Conservation (phyloP, 257 asterid species). For the Solanum arcanum region DNA sequence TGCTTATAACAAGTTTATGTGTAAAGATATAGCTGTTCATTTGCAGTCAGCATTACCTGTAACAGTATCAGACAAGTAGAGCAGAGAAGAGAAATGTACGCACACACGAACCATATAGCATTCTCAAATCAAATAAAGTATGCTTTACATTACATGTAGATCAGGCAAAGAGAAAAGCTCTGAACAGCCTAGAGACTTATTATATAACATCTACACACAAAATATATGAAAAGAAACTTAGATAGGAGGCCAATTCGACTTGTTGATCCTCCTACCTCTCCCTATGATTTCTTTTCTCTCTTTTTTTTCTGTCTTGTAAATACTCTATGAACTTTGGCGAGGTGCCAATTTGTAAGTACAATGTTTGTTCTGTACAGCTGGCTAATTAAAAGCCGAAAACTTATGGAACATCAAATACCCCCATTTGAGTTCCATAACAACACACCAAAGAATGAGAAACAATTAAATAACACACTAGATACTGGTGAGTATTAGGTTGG, state of each 20-base stretch:
- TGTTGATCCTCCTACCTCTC: conserved; percentile 33
- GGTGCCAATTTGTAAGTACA: conserved; percentile 73
- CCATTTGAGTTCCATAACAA: conserved; percentile 38
- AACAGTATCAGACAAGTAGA: conserved; percentile 5
- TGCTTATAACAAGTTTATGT: not conserved
- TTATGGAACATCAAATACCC: conserved; percentile 38
- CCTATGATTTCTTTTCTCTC: not conserved
- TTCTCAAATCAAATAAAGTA: conserved; percentile 50
- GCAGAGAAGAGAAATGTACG: conserved; percentile 9
- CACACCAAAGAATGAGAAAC: conserved; percentile 67
- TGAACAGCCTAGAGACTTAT: conserved; percentile 32
- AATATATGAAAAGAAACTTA: conserved; percentile 7
- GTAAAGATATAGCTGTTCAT: not conserved
- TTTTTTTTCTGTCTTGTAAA: conserved; percentile 12
- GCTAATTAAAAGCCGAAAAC: conserved; percentile 52
- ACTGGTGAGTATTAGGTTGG: conserved; percentile 35
- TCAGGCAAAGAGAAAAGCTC: conserved; percentile 2
- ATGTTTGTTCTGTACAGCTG: conserved; percentile 68
- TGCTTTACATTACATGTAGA: conserved; percentile 41
- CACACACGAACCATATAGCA: conserved; percentile 43
- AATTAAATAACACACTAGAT: conserved; percentile 23
- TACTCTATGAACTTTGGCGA: conserved; percentile 59
- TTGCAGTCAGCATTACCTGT: not conserved
- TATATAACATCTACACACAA: conserved; percentile 51
- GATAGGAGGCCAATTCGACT: conserved; percentile 25